These are phyloP conservation scores for Sanchytrium tribonematis DNA, from an alignment of 371 early-diverging fungal genomes.

Conservation along the genomic window DNA sequence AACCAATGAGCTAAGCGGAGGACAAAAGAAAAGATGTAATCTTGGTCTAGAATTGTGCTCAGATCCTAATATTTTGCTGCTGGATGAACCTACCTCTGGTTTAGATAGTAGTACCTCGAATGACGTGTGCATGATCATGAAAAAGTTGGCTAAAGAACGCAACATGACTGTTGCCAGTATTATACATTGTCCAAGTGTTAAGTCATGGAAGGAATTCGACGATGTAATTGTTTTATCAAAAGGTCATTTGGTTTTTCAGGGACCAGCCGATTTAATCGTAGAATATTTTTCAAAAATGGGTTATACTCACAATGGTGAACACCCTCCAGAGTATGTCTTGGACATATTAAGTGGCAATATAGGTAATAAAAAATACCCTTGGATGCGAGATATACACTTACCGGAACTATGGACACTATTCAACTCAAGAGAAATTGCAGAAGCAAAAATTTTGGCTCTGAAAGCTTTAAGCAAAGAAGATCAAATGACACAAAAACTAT, in stretches of 20 bases:
- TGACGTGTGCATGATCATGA: conserved; percentile 28
- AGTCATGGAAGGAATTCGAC: conserved; percentile 27
- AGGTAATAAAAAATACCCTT: conserved; percentile 9
- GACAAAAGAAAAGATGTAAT: conserved; percentile 55
- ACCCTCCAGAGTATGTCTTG: not conserved
- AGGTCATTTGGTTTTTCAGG: conserved; percentile 29
- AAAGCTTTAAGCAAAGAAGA: too few relatives aligned
- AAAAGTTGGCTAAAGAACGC: conserved; percentile 23
- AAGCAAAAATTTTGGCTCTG: too few relatives aligned
- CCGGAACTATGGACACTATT: too few relatives aligned
- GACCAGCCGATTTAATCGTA: conserved; percentile 16
- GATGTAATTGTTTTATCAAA: conserved; percentile 32
- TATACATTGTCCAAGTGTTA: conserved; percentile 41
- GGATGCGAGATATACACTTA: conserved; percentile 28
- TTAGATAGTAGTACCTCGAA: conserved; percentile 39
- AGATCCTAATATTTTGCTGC: conserved; percentile 7
- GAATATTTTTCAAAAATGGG: conserved; percentile 26
- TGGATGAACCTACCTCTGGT: conserved; percentile 45
- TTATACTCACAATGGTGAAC: conserved; percentile 20
- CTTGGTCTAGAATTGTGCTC: conserved; percentile 37
- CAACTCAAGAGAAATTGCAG: too few relatives aligned
- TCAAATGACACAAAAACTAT: too few relatives aligned
- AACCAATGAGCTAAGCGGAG: conserved; percentile 55
- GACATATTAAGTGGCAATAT: not conserved
- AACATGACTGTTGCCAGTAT: conserved; percentile 34